Evolutionary conservation across 306 rosid species (phyloP).

Genomic region (Begonia loranthoides): DNA sequence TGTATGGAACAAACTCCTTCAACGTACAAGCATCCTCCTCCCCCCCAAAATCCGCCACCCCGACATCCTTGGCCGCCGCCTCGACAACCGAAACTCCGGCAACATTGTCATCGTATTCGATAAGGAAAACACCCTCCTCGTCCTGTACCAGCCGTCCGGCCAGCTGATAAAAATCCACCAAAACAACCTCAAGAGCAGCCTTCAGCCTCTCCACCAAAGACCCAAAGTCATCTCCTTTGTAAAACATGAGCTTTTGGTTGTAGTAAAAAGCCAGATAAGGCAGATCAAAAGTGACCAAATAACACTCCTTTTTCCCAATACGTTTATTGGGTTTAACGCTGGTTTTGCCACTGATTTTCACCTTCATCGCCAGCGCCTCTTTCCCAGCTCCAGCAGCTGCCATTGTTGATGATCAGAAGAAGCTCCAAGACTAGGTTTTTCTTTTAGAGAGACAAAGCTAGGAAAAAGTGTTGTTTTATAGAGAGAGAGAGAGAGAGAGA

Average conservation of each 20-base stretch:
- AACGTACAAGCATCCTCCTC: constrained; percentile 40
- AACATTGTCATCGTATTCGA: constrained; percentile 55
- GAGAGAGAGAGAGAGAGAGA: neutral
- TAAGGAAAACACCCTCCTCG: constrained; percentile 73
- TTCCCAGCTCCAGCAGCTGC: constrained; percentile 24
- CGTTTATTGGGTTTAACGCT: constrained; percentile 48
- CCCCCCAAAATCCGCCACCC: constrained; percentile 41
- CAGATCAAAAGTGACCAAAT: constrained; percentile 68
- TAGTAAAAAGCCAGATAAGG: constrained; percentile 91
- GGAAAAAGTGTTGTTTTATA: neutral
- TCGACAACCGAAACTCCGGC: constrained; percentile 61
- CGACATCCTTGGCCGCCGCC: constrained; percentile 47
- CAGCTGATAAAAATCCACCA: constrained; percentile 60
- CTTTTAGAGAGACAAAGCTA: too few species aligned
- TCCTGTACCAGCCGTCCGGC: constrained; percentile 81
- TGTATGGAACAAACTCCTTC: constrained; percentile 58
- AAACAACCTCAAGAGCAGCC: constrained; percentile 42
- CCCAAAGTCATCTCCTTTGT: constrained; percentile 44
- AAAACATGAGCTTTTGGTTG: constrained; percentile 76
- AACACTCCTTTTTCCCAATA: constrained; percentile 53
- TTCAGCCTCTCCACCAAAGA: constrained; percentile 53
- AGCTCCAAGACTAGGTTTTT: too few species aligned
- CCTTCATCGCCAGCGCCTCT: constrained; percentile 19
- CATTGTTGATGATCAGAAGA: constrained; percentile 13
- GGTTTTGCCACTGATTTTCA: constrained; percentile 34